Conservation (phyloP, 495 filamentous ascomycete species). For the Cudoniella acicularis region DNA sequence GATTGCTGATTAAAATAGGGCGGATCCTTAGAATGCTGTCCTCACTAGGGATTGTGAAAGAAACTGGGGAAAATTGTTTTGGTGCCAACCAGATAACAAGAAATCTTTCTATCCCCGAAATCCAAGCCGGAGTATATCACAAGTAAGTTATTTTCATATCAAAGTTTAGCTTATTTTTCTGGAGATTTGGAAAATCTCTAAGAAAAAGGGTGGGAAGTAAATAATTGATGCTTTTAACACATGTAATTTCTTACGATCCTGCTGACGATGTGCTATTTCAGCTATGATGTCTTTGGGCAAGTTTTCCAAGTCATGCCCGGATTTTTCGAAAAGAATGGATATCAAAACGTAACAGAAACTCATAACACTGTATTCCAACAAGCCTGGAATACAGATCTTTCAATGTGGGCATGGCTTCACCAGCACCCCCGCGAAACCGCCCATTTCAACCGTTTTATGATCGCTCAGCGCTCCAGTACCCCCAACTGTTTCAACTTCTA, state of each 20-base stretch:
- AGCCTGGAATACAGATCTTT: background rate
- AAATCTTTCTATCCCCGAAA: background rate
- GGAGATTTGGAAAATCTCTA: too few species aligned
- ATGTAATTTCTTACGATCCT: too few species aligned
- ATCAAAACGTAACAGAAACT: background rate
- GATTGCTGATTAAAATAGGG: too few species aligned
- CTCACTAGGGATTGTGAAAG: background rate
- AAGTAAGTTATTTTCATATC: too few species aligned
- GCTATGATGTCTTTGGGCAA: background rate
- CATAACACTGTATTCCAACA: background rate
- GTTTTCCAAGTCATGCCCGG: constrained; percentile 6
- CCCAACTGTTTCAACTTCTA: background rate
- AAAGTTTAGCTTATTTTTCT: too few species aligned
- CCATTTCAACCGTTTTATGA: background rate
- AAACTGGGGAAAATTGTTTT: background rate
- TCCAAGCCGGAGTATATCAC: background rate
- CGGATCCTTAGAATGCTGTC: background rate
- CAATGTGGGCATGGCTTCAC: background rate
- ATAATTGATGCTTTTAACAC: too few species aligned
- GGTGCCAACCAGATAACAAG: background rate
- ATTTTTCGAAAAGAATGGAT: constrained; percentile 1
- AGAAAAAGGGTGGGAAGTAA: too few species aligned
- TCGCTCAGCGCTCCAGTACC: background rate
- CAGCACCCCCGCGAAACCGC: background rate
- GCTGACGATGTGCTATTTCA: background rate